Evolutionary conservation across 371 early-diverging fungal species (phyloP).

Genomic region (Massospora cicadina): DNA sequence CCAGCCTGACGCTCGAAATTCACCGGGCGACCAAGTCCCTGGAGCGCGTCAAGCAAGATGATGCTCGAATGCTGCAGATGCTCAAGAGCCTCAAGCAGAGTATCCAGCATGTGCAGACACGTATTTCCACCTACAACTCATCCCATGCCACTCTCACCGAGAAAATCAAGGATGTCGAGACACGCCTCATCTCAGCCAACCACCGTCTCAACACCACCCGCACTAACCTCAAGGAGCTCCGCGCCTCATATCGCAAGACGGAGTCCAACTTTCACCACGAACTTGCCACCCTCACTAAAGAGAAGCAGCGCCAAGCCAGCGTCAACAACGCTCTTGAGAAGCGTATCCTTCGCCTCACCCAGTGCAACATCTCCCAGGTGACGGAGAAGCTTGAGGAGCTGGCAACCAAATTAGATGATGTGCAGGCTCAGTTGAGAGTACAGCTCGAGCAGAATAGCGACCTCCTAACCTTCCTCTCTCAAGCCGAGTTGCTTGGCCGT

Average conservation of each 20-base stretch:
- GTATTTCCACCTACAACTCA: neutral
- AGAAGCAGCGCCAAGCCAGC: neutral
- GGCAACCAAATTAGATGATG: neutral
- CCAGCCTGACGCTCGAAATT: neutral
- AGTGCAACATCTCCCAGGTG: neutral
- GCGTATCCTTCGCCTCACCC: neutral
- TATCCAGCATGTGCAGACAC: neutral
- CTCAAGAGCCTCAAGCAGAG: neutral
- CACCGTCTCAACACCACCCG: neutral
- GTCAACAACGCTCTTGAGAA: neutral
- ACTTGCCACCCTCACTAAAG: neutral
- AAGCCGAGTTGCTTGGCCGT: neutral
- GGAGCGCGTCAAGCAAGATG: slow-evolving; percentile 2
- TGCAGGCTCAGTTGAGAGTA: neutral
- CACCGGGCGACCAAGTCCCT: neutral
- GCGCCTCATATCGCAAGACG: neutral
- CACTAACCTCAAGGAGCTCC: neutral
- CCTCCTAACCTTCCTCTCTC: neutral
- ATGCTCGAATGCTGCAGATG: neutral
- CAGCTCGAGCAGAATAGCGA: neutral
- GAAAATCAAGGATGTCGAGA: neutral
- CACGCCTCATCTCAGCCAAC: slow-evolving; percentile 1
- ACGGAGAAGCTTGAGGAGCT: neutral
- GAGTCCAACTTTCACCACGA: neutral
- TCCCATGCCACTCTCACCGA: neutral